Base-by-base conservation (phyloP, 2,329 filamentous ascomycete species). In the Trichoderma atroviride region DNA sequence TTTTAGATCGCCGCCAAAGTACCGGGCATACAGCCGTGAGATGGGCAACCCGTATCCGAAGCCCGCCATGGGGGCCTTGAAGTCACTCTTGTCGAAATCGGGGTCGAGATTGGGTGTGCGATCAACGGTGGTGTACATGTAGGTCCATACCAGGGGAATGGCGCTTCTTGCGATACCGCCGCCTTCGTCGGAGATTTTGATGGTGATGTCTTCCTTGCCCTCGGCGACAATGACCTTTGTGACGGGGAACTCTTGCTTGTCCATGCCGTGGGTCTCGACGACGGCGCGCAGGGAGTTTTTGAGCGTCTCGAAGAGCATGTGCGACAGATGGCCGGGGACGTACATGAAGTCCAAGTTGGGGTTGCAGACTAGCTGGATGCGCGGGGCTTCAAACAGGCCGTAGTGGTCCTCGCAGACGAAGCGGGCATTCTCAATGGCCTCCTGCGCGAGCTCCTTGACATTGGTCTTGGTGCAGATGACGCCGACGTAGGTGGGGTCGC, bases 391-490 rank as follows among this genome's bases (percentile, higher is more conserved):
- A 76, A 98, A 99, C 13, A 99, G 85, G 71, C 96, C 96, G 78
- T 98, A 99, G 82, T 98, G 95, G 79, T 98, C 96, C 81, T 99
- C 96, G 79, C 96, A 99, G 40, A 99, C 96, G 77, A 98, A 99
- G n/a, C 96, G 90, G 53, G 96, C 96, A 76, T 99, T 99, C 78
- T 98, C 96, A 76, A 99, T 98, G 70, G 96, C 96, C 82, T 99
- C 96, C 78, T 97, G 91, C 4, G 96, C 96, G 60, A 99, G 88
- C 75, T 99, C 96, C 70, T 90, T 90, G 50, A 99, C 95, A 76
- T 97, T 99, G 31, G 96, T 98, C 83, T 96, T 97, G 71, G 96
- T 99, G 84, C 96, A 99, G 78, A 99, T 99, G 74, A 99, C 97
- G 72, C 96, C 96, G 74, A 99, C 96, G 78, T 99, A 98, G 71